Evolutionary conservation across 164 flowering plant genomes (phyloP).

Genomic region (Umbellularia californica): DNA sequence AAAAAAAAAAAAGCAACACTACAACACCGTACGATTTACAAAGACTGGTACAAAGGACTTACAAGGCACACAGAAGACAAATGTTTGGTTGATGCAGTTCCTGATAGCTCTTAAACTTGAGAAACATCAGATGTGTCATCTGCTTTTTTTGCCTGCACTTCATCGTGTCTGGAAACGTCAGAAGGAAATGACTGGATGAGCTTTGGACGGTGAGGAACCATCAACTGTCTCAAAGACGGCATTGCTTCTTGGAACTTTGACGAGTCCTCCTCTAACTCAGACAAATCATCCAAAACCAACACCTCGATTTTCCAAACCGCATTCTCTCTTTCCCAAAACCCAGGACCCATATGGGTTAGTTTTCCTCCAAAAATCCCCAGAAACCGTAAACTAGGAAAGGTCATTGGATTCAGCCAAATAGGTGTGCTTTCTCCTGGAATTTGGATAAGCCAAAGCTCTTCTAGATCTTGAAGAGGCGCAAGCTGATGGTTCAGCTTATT

Average conservation of each 20-base stretch:
- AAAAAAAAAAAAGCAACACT: too few species aligned
- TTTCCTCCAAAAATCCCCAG: not conserved
- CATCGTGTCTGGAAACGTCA: too few species aligned
- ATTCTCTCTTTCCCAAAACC: not conserved
- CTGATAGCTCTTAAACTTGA: too few species aligned
- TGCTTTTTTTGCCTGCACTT: not conserved
- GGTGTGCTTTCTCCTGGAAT: not conserved
- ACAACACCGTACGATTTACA: too few species aligned
- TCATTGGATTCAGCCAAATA: not conserved
- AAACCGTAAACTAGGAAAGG: not conserved
- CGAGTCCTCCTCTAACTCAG: not conserved
- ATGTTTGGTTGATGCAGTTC: too few species aligned
- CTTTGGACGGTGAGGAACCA: not conserved
- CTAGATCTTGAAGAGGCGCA: not conserved
- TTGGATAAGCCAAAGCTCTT: not conserved
- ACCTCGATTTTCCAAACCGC: not conserved
- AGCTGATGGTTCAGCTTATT: not conserved
- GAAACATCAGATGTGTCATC: too few species aligned
- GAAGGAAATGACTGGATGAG: not conserved
- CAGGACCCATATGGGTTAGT: not conserved
- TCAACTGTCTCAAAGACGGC: not conserved
- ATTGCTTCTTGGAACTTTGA: not conserved
- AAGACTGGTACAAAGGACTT: too few species aligned
- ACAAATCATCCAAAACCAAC: not conserved
- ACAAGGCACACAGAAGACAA: too few species aligned